Conservation (phyloP, 1,284 basidiomycete genomes). For the Chalciporus sp. region DNA sequence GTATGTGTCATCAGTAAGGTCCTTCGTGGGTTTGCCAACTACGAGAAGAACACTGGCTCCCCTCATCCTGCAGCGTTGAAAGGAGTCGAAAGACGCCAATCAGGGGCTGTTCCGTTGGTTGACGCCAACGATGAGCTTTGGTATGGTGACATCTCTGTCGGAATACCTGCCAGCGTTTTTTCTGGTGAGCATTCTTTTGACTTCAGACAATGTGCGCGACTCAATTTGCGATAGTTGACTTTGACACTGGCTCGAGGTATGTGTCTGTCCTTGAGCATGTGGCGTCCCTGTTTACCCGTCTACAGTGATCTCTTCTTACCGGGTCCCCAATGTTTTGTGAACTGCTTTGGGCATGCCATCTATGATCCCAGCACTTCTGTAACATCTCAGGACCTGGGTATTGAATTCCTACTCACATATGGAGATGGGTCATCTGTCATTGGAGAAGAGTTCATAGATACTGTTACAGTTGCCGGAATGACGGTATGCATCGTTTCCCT, state of each 20-base stretch:
- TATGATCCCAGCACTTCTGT: conserved; percentile 40
- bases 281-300: not conserved
- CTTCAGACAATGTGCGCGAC: too few species aligned
- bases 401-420: conserved; percentile 49
- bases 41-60: conserved; percentile 16
- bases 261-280: not conserved
- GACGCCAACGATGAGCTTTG: conserved; percentile 24
- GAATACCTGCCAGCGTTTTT: conserved; percentile 31
- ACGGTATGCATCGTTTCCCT: conserved; percentile 17
- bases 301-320: conserved; percentile 21
- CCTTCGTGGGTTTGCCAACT: conserved; percentile 8
- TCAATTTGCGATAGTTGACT: conserved; percentile 28
- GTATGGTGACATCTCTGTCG: conserved; percentile 35
- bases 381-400: conserved; percentile 33
- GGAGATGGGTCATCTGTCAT: conserved; percentile 55
- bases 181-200: conserved; percentile 10
- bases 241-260: conserved; percentile 39
- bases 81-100: not conserved
- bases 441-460: conserved; percentile 56
- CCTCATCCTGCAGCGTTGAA: conserved; percentile 6
- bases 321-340: conserved; percentile 21
- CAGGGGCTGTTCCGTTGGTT: conserved; percentile 19
- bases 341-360: conserved; percentile 34
- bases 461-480: conserved; percentile 37
- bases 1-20: conserved; percentile 12